A percentile compares a stretch with the other conserved stretches of the same genome.
Evolutionary conservation across 2,329 filamentous ascomycete species (phyloP).

Genomic region (Diaporthe destruens): DNA sequence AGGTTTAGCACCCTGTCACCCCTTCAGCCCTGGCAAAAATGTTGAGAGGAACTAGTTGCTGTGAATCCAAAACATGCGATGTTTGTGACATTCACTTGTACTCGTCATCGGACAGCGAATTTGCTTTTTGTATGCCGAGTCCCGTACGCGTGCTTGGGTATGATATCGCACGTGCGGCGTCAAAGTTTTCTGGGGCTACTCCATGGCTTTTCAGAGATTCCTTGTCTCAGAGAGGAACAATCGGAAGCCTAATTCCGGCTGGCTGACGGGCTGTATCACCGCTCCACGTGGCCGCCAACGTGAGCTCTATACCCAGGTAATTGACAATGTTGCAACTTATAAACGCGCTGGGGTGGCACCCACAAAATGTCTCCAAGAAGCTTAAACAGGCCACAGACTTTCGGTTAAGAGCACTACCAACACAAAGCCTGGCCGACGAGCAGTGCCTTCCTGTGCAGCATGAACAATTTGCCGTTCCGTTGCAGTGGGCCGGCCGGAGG

Average conservation of each 20-base stretch:
- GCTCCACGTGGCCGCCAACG: constrained; percentile 5
- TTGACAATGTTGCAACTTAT: background rate
- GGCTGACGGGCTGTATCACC: background rate
- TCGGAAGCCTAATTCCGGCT: background rate
- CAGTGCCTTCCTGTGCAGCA: too few species aligned
- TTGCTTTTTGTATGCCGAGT: constrained; percentile 13
- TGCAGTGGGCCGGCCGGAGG: background rate
- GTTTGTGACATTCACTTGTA: constrained; percentile 4
- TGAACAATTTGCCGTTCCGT: background rate
- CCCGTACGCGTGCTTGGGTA: background rate
- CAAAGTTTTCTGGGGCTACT: background rate
- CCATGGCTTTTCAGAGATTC: background rate
- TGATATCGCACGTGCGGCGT: background rate
- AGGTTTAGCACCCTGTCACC: constrained; percentile 1
- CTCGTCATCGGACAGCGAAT: background rate
- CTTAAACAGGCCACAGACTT: constrained; percentile 3
- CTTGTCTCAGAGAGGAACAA: background rate
- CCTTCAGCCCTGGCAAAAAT: background rate
- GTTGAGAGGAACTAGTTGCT: constrained; percentile 5
- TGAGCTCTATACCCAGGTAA: background rate
- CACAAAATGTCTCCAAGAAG: background rate
- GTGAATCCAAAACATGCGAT: constrained; percentile 7
- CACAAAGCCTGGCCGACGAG: background rate
- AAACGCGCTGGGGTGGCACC: background rate
- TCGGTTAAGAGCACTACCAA: background rate